Conservation (phyloP, 2,329 filamentous ascomycete genomes). For the Fusarium metavorans region DNA sequence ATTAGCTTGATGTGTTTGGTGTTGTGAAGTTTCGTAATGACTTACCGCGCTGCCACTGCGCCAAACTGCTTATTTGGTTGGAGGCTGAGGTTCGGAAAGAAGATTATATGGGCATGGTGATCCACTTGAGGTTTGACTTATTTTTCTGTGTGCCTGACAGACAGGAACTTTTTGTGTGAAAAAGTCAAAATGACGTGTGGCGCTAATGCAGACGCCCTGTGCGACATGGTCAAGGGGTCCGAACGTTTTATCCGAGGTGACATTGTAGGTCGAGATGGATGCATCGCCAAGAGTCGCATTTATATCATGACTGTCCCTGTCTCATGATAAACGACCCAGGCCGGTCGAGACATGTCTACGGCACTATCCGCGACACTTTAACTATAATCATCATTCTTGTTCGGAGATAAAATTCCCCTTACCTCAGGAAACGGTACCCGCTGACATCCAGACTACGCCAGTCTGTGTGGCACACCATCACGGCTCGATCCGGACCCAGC, state of each 20-base stretch:
- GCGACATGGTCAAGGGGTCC: not conserved
- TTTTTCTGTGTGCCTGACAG: not conserved
- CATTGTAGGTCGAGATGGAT: too few relatives aligned
- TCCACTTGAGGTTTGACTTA: not conserved
- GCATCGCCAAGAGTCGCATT: not conserved
- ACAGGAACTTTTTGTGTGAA: not conserved
- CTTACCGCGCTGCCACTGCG: not conserved
- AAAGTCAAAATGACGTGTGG: not conserved
- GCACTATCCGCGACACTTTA: not conserved
- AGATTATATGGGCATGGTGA: not conserved
- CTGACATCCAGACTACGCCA: not conserved
- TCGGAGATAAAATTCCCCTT: not conserved
- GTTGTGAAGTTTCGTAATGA: not conserved
- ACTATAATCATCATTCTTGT: not conserved
- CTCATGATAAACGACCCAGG: too few relatives aligned
- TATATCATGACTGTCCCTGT: not conserved
- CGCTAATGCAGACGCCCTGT: not conserved
- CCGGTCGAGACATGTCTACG: not conserved
- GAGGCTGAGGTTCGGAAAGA: not conserved
- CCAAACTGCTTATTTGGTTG: slow-evolving; percentile 1
- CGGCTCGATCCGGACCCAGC: not conserved
- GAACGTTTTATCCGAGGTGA: not conserved
- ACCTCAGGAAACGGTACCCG: not conserved
- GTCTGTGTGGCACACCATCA: not conserved
- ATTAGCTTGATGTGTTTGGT: not conserved